Evolutionary conservation across 768 basidiomycete species (phyloP).

Genomic region (Leccinum ochraceum): DNA sequence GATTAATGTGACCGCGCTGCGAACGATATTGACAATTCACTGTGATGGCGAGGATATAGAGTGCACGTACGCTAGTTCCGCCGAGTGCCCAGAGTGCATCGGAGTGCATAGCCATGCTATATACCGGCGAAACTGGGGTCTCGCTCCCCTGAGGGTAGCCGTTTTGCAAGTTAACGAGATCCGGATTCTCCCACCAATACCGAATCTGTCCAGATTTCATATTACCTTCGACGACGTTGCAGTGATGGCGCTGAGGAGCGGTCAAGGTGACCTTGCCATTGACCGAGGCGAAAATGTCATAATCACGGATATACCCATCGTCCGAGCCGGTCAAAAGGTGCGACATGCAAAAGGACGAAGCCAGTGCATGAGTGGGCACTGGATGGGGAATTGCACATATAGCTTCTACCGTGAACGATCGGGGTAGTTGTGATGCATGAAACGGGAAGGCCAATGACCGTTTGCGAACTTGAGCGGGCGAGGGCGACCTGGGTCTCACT

Average conservation of each 20-base stretch:
- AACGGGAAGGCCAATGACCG: slow-evolving; percentile 39
- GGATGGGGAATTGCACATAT: slow-evolving; percentile 91
- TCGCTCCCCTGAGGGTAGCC: slow-evolving; percentile 49
- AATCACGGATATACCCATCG: slow-evolving; percentile 91
- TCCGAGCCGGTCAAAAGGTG: slow-evolving; percentile 90
- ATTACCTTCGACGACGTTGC: slow-evolving; percentile 87
- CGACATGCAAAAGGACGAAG: slow-evolving; percentile 82
- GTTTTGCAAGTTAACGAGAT: slow-evolving; percentile 20
- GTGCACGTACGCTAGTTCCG: slow-evolving; percentile 73
- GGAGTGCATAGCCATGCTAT: slow-evolving; percentile 88
- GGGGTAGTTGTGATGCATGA: slow-evolving; percentile 39
- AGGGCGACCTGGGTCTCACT: slow-evolving; percentile 45
- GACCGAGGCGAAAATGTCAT: slow-evolving; percentile 86
- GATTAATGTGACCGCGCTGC: slow-evolving; percentile 87
- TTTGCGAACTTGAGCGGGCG: slow-evolving; percentile 57
- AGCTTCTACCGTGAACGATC: slow-evolving; percentile 84
- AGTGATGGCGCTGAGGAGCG: slow-evolving; percentile 85
- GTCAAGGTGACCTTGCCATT: slow-evolving; percentile 88
- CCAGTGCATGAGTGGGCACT: slow-evolving; percentile 83
- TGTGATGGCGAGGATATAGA: slow-evolving; percentile 18
- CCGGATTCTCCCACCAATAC: slow-evolving; percentile 87
- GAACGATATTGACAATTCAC: slow-evolving; percentile 19
- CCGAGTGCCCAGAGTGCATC: slow-evolving; percentile 93
- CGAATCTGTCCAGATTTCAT: slow-evolving; percentile 87
- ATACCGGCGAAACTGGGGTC: slow-evolving; percentile 66